phyloP scores from a whole-genome alignment of 2,329 filamentous ascomycete species.

The Sporothrix sp. region DNA sequence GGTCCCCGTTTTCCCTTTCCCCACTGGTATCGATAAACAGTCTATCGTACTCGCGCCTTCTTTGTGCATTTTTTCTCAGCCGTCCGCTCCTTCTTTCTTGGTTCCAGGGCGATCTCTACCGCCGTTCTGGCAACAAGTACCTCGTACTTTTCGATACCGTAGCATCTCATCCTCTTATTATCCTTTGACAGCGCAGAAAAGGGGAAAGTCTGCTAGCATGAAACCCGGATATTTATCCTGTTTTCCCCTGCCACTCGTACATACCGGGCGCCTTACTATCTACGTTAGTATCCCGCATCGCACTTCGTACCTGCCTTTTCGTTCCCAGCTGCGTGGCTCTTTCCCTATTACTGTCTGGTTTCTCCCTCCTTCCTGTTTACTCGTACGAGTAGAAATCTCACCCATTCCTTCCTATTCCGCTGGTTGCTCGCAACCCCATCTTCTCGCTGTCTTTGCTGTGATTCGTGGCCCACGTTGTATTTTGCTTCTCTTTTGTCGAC shows the following conservation, averaged over 20 bases:
- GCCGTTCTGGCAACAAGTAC: background rate
- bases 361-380: background rate
- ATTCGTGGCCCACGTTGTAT: too few relatives aligned
- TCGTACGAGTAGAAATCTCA: background rate
- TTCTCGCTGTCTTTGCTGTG: background rate
- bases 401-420: background rate
- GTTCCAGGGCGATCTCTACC: background rate
- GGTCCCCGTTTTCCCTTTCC: background rate
- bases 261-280: too few relatives aligned
- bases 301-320: too few relatives aligned
- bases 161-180: too few relatives aligned
- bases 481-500: background rate
- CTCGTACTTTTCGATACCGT: too few relatives aligned
- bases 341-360: background rate
- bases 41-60: too few relatives aligned
- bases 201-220: too few relatives aligned
- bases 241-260: too few relatives aligned
- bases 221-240: too few relatives aligned
- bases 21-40: background rate
- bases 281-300: too few relatives aligned
- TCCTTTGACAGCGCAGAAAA: too few relatives aligned
- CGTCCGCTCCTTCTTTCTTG: background rate
- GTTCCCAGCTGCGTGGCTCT: background rate
- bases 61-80: background rate
- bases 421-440: background rate